Percentiles rank a stretch among this genome's conserved stretches.
Evolutionary conservation across 2,329 filamentous ascomycete species (phyloP).

Genomic region (Chaetomium globosum): DNA sequence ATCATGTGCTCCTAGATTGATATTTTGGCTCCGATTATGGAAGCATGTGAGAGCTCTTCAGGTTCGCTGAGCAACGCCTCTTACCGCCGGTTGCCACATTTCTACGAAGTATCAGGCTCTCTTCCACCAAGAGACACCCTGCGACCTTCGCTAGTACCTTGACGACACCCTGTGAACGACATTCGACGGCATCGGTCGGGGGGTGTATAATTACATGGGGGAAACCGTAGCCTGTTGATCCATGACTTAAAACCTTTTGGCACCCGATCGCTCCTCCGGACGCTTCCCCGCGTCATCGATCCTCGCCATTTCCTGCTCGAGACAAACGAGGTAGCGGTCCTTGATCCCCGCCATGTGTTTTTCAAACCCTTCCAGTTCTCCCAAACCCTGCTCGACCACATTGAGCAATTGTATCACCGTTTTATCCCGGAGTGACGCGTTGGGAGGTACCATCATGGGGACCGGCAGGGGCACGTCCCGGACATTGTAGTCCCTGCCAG

Average conservation of each 20-base stretch:
- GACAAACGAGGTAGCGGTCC: slow-evolving; percentile 26
- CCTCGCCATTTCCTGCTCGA: slow-evolving; percentile 37
- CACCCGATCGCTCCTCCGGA: slow-evolving; percentile 28
- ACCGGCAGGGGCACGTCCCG: slow-evolving; percentile 18
- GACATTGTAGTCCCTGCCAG: slow-evolving; percentile 37
- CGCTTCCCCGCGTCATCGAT: slow-evolving; percentile 35
- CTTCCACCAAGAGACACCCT: background rate
- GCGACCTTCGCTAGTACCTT: background rate
- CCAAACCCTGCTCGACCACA: slow-evolving; percentile 27
- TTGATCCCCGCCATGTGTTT: slow-evolving; percentile 35
- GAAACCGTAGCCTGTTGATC: background rate
- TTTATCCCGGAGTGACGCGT: slow-evolving; percentile 28
- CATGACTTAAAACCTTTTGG: slow-evolving; percentile 1
- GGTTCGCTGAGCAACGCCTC: slow-evolving; percentile 65
- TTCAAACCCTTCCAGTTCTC: slow-evolving; percentile 34
- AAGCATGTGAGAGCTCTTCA: slow-evolving; percentile 62
- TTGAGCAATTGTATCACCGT: slow-evolving; percentile 28
- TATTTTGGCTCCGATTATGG: slow-evolving; percentile 66
- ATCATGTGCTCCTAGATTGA: slow-evolving; percentile 69
- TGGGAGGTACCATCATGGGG: background rate
- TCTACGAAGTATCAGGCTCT: background rate
- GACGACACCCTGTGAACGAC: background rate
- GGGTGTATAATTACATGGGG: background rate
- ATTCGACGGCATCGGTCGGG: background rate
- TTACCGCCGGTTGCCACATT: slow-evolving; percentile 76